Evolutionary conservation across 176 grass and related monocot genomes (phyloP).

Genomic region (Carex pumila): DNA sequence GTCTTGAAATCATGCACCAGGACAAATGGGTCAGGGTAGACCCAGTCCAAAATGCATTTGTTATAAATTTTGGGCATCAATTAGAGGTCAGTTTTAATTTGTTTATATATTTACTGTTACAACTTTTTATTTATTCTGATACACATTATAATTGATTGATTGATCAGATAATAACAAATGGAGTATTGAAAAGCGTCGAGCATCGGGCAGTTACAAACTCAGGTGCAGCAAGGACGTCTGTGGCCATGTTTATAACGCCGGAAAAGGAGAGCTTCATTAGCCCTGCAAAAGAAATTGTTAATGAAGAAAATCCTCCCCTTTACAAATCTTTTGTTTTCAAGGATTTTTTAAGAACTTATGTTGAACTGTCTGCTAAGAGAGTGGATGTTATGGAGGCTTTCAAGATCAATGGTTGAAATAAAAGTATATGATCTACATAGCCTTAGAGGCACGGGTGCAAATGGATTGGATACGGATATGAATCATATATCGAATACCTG

Average conservation of each 20-base stretch:
- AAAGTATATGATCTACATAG: neutral
- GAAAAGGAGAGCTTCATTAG: slow-evolving; percentile 32
- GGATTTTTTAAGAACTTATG: slow-evolving; percentile 46
- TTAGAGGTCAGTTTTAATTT: slow-evolving; percentile 34
- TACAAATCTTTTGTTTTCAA: slow-evolving; percentile 33
- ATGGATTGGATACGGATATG: too few relatives aligned
- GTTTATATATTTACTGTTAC: neutral
- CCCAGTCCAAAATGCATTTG: slow-evolving; percentile 33
- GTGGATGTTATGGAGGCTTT: slow-evolving; percentile 54
- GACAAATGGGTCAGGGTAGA: slow-evolving; percentile 39
- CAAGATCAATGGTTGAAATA: slow-evolving; percentile 24
- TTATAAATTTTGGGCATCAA: slow-evolving; percentile 60
- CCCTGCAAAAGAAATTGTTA: slow-evolving; percentile 6
- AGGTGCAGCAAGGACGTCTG: slow-evolving; percentile 8
- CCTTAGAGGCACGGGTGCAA: neutral
- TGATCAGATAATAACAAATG: neutral
- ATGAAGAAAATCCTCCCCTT: neutral
- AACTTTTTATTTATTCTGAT: neutral
- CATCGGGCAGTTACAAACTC: slow-evolving; percentile 40
- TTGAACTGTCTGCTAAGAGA: slow-evolving; percentile 32
- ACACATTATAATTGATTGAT: neutral
- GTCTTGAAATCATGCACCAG: slow-evolving; percentile 43
- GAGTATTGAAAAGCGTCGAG: slow-evolving; percentile 47
- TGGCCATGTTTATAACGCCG: slow-evolving; percentile 42
- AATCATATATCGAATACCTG: too few relatives aligned